A percentile compares a stretch with the other conserved stretches of the same genome.
Evolutionary conservation across 2,329 filamentous ascomycete species (phyloP).

Genomic region (Apiospora marii): DNA sequence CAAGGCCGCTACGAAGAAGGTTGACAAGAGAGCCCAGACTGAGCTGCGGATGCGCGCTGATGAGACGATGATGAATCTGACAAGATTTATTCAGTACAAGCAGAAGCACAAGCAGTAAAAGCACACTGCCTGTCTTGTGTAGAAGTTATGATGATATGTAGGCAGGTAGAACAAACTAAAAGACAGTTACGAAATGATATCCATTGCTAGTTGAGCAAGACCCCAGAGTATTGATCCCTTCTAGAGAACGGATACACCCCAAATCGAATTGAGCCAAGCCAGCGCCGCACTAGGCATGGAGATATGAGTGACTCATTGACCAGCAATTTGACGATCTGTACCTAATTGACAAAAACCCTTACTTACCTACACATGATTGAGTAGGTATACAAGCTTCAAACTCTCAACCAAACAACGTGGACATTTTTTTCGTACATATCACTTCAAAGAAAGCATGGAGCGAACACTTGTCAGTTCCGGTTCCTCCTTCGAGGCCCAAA

Average conservation of each 20-base stretch:
- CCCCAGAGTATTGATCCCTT: not conserved
- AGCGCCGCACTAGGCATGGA: not conserved
- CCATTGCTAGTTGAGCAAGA: not conserved
- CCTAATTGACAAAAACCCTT: not conserved
- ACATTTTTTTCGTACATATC: not conserved
- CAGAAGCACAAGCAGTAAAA: constrained; percentile 56
- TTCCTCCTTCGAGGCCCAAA: constrained; percentile 60
- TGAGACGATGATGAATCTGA: constrained; percentile 67
- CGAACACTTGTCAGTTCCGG: constrained; percentile 55
- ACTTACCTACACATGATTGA: not conserved
- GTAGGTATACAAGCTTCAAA: not conserved
- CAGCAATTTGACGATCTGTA: not conserved
- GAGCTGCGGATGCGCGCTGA: constrained; percentile 68
- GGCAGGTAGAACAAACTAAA: constrained; percentile 1
- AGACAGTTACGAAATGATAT: not conserved
- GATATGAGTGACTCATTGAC: not conserved
- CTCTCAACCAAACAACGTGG: not conserved
- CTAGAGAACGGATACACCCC: not conserved
- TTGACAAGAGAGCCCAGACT: constrained; percentile 65
- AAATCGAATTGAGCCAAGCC: not conserved
- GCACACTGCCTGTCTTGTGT: not conserved
- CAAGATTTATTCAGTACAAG: constrained; percentile 71
- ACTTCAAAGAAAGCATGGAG: constrained; percentile 36
- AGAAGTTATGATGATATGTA: not conserved
- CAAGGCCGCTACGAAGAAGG: constrained; percentile 63